Evolutionary conservation across 2,329 filamentous ascomycete genomes (phyloP).

Genomic region (Hymenoscyphus salicellus): DNA sequence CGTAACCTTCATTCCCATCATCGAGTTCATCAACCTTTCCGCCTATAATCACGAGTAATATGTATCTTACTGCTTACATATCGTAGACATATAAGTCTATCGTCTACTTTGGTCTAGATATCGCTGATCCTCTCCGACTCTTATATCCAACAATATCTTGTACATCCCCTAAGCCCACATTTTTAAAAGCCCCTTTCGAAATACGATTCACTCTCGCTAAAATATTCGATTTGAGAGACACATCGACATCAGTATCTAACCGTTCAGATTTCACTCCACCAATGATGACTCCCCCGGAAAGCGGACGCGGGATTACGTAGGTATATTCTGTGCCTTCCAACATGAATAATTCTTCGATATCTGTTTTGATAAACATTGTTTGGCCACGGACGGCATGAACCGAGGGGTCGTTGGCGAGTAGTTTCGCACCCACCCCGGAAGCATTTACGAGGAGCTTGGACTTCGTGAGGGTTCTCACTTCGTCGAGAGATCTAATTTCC

Average conservation of each 20-base stretch:
- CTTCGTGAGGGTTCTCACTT: conserved; percentile 14
- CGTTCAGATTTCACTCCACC: conserved; percentile 30
- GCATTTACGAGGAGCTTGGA: conserved; percentile 28
- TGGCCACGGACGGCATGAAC: conserved; percentile 27
- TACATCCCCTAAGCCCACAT: conserved; percentile 18
- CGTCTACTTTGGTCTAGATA: too few relatives aligned
- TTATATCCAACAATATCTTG: conserved; percentile 30
- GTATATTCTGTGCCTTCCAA: conserved; percentile 30
- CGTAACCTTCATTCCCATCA: too few relatives aligned
- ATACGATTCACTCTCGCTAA: conserved; percentile 27
- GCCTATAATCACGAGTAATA: too few relatives aligned
- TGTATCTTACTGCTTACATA: too few relatives aligned
- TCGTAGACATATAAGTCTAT: too few relatives aligned
- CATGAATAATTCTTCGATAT: conserved; percentile 24
- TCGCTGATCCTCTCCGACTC: conserved; percentile 29
- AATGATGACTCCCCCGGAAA: conserved; percentile 28
- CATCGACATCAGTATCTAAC: conserved; percentile 27
- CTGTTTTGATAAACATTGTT: conserved; percentile 30
- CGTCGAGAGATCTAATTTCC: conserved; percentile 18
- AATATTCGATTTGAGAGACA: conserved; percentile 26
- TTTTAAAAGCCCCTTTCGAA: conserved; percentile 27
- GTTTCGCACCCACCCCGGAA: conserved; percentile 25
- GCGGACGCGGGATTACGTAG: conserved; percentile 27
- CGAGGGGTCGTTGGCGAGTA: conserved; percentile 20
- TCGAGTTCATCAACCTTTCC: too few relatives aligned